These are phyloP conservation scores for Paraurostyla sp. DNA, from an alignment of 73 alveolate genomes.

Conservation along the genomic window DNA sequence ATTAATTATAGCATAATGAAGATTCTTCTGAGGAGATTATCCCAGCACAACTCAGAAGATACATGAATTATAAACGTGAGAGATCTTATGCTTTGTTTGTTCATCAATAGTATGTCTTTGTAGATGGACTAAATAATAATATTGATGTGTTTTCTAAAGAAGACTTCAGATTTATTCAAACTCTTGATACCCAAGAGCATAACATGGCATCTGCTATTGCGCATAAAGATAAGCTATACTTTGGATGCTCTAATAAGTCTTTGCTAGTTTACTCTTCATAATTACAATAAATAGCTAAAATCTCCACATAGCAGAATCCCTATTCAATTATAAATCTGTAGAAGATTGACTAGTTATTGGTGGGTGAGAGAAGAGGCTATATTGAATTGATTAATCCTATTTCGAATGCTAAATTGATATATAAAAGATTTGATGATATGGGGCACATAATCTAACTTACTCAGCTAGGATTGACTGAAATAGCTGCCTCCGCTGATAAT, in stretches of 20 bases:
- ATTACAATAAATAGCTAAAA: not conserved
- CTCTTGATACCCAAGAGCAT: not conserved
- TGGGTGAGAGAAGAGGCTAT: constrained; percentile 3
- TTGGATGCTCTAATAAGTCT: not conserved
- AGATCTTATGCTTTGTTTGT: constrained; percentile 3
- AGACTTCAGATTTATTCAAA: constrained; percentile 29
- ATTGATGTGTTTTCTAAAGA: constrained; percentile 10
- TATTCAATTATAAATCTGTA: not conserved
- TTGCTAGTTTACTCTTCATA: not conserved
- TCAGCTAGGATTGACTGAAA: too few relatives aligned
- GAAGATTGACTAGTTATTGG: not conserved
- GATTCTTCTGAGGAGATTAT: constrained; percentile 25
- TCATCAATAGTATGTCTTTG: not conserved
- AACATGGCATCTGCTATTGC: not conserved
- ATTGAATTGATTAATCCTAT: not conserved
- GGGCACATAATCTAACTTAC: constrained; percentile 9
- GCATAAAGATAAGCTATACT: not conserved
- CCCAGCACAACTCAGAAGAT: constrained; percentile 37
- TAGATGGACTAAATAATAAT: constrained; percentile 20
- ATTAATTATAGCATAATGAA: not conserved
- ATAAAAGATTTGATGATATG: not conserved
- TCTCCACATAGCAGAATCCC: not conserved
- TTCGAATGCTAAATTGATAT: too few relatives aligned
- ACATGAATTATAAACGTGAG: constrained; percentile 21
- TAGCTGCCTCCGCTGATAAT: not conserved